Evolutionary conservation across 1,139 yeast species (phyloP), one percentile per base, ranked within the genome.

Genomic region (Taphrina deformans): DNA sequence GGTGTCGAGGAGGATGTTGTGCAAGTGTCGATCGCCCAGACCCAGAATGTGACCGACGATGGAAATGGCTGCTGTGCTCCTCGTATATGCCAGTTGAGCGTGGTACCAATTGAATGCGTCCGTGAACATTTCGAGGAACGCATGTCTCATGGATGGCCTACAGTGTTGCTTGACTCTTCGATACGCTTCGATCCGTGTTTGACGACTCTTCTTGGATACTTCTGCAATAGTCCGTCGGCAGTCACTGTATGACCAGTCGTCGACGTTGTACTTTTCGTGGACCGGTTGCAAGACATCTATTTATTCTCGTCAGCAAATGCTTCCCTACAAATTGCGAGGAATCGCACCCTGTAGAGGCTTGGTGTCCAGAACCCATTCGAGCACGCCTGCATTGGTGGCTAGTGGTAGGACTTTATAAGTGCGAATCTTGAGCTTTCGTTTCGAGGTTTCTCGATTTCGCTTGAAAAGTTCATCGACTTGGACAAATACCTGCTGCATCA

Each of bases 401-500:
- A 95, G 75, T 0, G 99, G 98, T 10, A 92, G 83, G 1, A 93
- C 97, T 69, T 87, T 88, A 75, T 95, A 95, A 0, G 98, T 92
- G 60, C 97, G 77, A 1, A 93, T 83, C 5, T 82, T 78, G 63
- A 93, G 77, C 0, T 80, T 76, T 18, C 93, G 75, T 58, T 77
- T 80, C 40, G 85, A 74, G 0, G 96, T 81, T 51, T 82, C 83
- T 61, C 81, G 79, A 71, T 88, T 85, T 40, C 79, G 79, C 16
- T 72, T 75, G 67, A 93, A 81, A 51, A 92, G 82, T n/a, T 79
- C 77, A 72, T 92, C 90, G 21, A 91, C 97, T 73, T 91, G 89
- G 29, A 82, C 87, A 75, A 95, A 95, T 0, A 93, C 98, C 73
- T 93, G 99, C 73, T 92, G 96, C 99, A 95, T 95, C 68, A 93